Conservation (phyloP, 257 asterid species). For the Nicotiana attenuata region DNA sequence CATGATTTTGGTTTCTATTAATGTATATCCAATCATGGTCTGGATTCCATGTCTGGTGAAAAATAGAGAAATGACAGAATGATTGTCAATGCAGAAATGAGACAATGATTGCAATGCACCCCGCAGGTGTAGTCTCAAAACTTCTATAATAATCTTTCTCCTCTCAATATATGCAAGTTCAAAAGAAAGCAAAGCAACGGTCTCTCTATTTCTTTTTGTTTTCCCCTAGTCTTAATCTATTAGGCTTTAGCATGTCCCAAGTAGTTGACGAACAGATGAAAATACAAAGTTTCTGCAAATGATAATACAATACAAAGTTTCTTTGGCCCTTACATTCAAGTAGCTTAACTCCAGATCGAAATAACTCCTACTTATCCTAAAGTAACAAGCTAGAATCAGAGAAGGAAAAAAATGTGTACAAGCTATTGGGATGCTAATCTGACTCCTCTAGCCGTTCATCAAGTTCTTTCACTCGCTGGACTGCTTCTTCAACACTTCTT, state of each 20-base stretch:
- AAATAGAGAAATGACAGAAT: neutral
- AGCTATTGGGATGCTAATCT: neutral
- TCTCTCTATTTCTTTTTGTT: no score
- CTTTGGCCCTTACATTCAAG: neutral
- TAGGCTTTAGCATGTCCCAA: neutral
- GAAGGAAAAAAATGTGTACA: neutral
- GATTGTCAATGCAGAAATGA: neutral
- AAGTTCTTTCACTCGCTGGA: conserved; percentile 19
- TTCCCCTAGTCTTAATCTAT: neutral
- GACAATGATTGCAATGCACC: no score
- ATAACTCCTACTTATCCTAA: neutral
- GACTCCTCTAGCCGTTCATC: conserved; percentile 10
- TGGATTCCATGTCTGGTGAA: neutral
- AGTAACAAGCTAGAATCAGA: neutral
- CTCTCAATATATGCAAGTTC: neutral
- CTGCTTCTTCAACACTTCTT: conserved; percentile 17
- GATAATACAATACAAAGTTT: neutral
- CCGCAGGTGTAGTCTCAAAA: no score
- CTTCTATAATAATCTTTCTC: no score
- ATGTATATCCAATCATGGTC: neutral
- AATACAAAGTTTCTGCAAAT: no score
- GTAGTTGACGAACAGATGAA: no score
- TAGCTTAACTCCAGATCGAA: no score
- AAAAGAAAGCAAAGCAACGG: neutral
- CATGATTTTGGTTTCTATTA: no score